Evolutionary conservation across 169 alveolate genomes (phyloP), one percentile per base, ranked within the genome.

Genomic region (Plasmodium fragile): DNA sequence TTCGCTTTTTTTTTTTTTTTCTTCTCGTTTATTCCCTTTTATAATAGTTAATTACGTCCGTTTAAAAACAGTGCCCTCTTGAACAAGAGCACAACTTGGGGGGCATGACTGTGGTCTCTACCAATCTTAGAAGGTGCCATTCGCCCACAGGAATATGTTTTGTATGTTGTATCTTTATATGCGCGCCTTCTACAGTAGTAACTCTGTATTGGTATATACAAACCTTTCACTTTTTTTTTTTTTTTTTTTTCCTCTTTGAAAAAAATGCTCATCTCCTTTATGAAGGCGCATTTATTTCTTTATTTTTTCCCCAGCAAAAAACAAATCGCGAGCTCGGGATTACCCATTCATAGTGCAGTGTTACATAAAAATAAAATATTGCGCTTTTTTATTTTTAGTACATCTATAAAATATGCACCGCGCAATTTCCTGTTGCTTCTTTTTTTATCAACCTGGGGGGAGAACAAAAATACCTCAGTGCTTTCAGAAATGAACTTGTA

Each of bases 401-500:
- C 59, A 49, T 49, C n/a, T n/a, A n/a, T n/a, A n/a, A n/a, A 49
- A 49, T 49, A 49, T 49, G 75, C 75, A 65, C 75, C 75, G 75
- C 36, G 75, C 2, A 25, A 8, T 65, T 65, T 65, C 25, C 36
- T 65, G 30, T 65, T 65, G 30, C 28, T 65, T 65, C 36, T 65
- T 65, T 59, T 6, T 18, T 6, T 39, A 39, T 25, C 39, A n/a
- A n/a, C 75, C 75, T 5, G 11, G n/a, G 30, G 32, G 75, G 59
- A 49, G 59, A 49, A 16, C 59, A 49, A 16, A 41, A 49, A 13
- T 49, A 49, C 0, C 22, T 3, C 25, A 49, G 59, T 16, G 59
- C 7, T 49, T 49, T 49, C 59, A 11, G 16, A 49, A 13, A 49
- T 49, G 59, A 43, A 43, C 53, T 10, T 10, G 11, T 49, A 49